phyloP scores from a whole-genome alignment of 2,329 filamentous ascomycete species.

The Ceratocystis cacaofunesta region DNA sequence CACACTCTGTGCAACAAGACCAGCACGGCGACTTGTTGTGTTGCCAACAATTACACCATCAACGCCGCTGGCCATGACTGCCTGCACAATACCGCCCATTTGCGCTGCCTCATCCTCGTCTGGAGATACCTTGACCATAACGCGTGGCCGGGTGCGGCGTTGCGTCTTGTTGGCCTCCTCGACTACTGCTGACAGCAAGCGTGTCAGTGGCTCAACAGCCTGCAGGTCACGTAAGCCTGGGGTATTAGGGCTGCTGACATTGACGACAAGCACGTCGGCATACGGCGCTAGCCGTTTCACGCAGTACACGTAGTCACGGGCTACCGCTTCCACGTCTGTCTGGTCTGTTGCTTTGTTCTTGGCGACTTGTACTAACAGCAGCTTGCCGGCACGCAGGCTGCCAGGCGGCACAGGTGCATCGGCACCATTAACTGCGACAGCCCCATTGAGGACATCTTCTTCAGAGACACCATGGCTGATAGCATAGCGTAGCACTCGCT shows the following conservation, averaged over 20 bases:
- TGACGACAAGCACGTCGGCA: conserved; percentile 92
- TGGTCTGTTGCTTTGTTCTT: conserved; percentile 94
- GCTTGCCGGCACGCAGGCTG: conserved; percentile 57
- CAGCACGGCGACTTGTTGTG: conserved; percentile 67
- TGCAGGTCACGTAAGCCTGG: conserved; percentile 81
- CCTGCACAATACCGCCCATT: conserved; percentile 75
- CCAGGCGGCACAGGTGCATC: conserved; percentile 65
- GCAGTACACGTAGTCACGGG: conserved; percentile 74
- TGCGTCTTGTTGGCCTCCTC: conserved; percentile 54
- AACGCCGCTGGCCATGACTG: conserved; percentile 68
- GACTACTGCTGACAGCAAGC: conserved; percentile 70
- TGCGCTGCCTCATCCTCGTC: conserved; percentile 81
- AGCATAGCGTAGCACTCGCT: conserved; percentile 65
- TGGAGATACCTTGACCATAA: conserved; percentile 97
- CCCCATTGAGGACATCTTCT: conserved; percentile 57
- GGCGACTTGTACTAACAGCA: conserved; percentile 82
- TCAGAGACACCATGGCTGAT: conserved; percentile 56
- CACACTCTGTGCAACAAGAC: conserved; percentile 52
- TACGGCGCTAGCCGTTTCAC: conserved; percentile 71
- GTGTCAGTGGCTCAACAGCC: conserved; percentile 65
- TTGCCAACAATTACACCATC: conserved; percentile 96
- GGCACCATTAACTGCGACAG: not conserved
- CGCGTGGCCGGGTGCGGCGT: conserved; percentile 51
- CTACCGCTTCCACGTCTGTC: conserved; percentile 66
- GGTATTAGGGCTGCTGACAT: conserved; percentile 93